Evolutionary conservation across 2,329 filamentous ascomycete species (phyloP).

Genomic region (Cladosporium sp.): DNA sequence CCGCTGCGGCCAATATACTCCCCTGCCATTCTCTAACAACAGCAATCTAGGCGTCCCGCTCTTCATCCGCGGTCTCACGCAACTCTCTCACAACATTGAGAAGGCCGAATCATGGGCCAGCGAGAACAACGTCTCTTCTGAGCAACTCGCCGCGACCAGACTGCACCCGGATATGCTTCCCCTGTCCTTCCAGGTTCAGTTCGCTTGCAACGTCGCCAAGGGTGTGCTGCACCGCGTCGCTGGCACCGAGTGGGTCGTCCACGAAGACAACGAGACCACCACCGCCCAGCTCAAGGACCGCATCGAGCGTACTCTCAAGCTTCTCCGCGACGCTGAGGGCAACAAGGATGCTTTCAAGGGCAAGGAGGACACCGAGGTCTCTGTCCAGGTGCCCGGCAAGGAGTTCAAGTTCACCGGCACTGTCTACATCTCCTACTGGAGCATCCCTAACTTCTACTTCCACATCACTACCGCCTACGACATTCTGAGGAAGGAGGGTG

Average conservation of each 20-base stretch:
- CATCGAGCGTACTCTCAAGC: constrained; percentile 50
- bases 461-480: constrained; percentile 62
- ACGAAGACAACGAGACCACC: constrained; percentile 51
- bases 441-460: constrained; percentile 65
- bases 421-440: constrained; percentile 53
- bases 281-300: constrained; percentile 53
- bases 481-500: constrained; percentile 63
- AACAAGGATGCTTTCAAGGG: constrained; percentile 48
- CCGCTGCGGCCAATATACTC: neutral
- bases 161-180: constrained; percentile 55
- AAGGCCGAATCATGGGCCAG: constrained; percentile 48
- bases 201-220: constrained; percentile 47
- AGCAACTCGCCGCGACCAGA: constrained; percentile 44
- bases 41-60: constrained; percentile 39
- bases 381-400: constrained; percentile 36
- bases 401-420: constrained; percentile 47
- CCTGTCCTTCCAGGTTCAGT: constrained; percentile 54
- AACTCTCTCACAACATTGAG: constrained; percentile 46
- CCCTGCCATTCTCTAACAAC: neutral
- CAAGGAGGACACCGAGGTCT: constrained; percentile 45
- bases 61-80: constrained; percentile 48
- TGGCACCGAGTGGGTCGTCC: constrained; percentile 36
- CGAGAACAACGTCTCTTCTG: constrained; percentile 40
- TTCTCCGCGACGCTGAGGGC: constrained; percentile 45
- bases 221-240: constrained; percentile 44